Percentiles rank a stretch among this genome's conserved stretches.
Evolutionary conservation across 2,329 filamentous ascomycete species (phyloP).

Genomic region (Aspergillus novoparasiticus): DNA sequence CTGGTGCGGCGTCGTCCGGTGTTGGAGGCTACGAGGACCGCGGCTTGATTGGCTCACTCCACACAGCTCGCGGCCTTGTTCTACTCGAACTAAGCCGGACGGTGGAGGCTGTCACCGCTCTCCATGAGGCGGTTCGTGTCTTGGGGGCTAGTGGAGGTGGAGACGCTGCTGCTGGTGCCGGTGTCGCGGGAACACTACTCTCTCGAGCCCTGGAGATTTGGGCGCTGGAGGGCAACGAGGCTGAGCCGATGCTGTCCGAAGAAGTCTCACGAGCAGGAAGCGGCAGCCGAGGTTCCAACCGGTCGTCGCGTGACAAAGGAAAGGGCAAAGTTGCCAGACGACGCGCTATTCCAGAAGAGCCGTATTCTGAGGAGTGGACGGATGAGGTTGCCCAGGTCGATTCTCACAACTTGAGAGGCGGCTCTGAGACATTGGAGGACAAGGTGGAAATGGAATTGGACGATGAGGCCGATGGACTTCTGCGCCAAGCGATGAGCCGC

Average conservation of each 20-base stretch:
- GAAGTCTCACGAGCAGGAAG: constrained; percentile 19
- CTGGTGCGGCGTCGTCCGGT: constrained; percentile 40
- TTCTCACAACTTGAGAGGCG: constrained; percentile 15
- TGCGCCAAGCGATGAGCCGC: constrained; percentile 42
- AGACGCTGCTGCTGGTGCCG: constrained; percentile 50
- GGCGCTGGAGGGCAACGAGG: constrained; percentile 42
- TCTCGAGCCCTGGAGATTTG: constrained; percentile 50
- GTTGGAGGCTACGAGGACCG: constrained; percentile 52
- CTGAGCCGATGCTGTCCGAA: constrained; percentile 19
- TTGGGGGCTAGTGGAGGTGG: constrained; percentile 48
- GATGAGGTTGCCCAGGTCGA: constrained; percentile 38
- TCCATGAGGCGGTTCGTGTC: constrained; percentile 70
- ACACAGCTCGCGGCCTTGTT: constrained; percentile 69
- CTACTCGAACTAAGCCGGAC: constrained; percentile 74
- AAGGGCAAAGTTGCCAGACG: constrained; percentile 29
- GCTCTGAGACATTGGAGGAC: constrained; percentile 31
- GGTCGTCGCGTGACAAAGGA: constrained; percentile 32
- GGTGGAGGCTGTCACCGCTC: constrained; percentile 75
- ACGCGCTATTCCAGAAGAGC: constrained; percentile 24
- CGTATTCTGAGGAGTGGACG: constrained; percentile 37
- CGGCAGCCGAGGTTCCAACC: constrained; percentile 24
- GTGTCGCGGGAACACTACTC: constrained; percentile 49
- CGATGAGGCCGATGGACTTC: constrained; percentile 44
- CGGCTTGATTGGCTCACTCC: constrained; percentile 48
- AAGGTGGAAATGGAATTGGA: constrained; percentile 46